Conservation (phyloP, 2,329 filamentous ascomycete genomes). For the Scolecobasidium constrictum region DNA sequence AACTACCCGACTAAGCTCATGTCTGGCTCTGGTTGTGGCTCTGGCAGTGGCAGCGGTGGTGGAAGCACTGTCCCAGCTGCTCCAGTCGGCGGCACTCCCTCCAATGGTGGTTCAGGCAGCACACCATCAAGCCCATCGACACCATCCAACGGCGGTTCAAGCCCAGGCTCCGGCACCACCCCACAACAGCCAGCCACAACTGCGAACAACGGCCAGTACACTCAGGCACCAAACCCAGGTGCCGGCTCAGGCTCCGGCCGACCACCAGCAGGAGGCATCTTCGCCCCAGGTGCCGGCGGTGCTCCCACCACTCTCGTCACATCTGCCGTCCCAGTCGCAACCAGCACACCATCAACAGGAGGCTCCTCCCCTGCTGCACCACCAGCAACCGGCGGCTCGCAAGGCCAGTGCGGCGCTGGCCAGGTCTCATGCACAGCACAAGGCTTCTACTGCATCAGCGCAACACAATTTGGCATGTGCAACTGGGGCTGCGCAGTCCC, state of each 20-base stretch:
- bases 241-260: conserved; percentile 9
- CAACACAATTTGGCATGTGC: conserved; percentile 8
- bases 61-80: background rate
- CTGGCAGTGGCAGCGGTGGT: conserved; percentile 16
- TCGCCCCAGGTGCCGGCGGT: conserved; percentile 18
- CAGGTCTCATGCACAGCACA: conserved; percentile 7
- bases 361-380: background rate
- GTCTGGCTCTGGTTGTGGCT: conserved; percentile 20
- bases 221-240: background rate
- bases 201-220: conserved; percentile 13
- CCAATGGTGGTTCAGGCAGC: background rate
- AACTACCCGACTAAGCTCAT: conserved; percentile 27
- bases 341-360: background rate
- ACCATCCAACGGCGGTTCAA: too few species aligned
- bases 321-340: conserved; percentile 4
- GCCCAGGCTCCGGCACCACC: too few species aligned
- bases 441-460: conserved; percentile 12
- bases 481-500: conserved; percentile 10
- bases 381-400: conserved; percentile 1
- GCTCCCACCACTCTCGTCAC: conserved; percentile 4
- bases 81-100: background rate
- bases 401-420: conserved; percentile 6
- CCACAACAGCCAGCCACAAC: background rate
- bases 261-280: conserved; percentile 14
- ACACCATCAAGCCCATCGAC: background rate